phyloP scores from a whole-genome alignment of 2,329 filamentous ascomycete genomes.

The Pseudopyricularia javanii region DNA sequence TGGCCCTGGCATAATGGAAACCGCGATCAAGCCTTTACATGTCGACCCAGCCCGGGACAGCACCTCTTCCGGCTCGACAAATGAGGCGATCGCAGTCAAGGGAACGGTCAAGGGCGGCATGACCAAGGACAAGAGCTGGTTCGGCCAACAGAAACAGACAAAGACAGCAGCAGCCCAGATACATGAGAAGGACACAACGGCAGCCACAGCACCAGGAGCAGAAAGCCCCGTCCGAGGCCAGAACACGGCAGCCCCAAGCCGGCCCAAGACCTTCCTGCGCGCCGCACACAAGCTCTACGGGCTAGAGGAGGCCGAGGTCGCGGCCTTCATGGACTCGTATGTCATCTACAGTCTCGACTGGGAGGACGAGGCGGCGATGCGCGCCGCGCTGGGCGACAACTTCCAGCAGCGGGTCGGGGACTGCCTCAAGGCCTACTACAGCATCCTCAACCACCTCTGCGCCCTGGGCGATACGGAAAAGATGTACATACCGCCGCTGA shows the following conservation, averaged over 20 bases:
- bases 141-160: background rate
- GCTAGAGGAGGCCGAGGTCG: conserved; percentile 35
- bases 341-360: conserved; percentile 44
- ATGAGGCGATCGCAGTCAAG: background rate
- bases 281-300: conserved; percentile 36
- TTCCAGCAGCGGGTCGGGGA: conserved; percentile 38
- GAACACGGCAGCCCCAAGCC: conserved; percentile 5
- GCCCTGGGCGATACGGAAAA: conserved; percentile 43
- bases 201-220: background rate
- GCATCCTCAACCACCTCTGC: conserved; percentile 40
- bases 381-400: conserved; percentile 30
- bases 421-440: conserved; percentile 38
- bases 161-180: background rate
- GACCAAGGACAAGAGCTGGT: background rate
- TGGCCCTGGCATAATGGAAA: no score
- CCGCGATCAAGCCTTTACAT: no score
- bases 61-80: background rate
- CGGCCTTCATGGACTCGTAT: conserved; percentile 44
- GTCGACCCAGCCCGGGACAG: background rate
- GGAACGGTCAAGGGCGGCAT: background rate
- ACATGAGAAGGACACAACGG: background rate
- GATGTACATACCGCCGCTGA: conserved; percentile 43
- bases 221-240: background rate
- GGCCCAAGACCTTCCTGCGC: conserved; percentile 34
- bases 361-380: conserved; percentile 35